Percentiles rank a stretch among this genome's conserved stretches.
Conservation (phyloP, 1,139 yeast genomes). For the Lodderomyces pseudojiufengensis region DNA sequence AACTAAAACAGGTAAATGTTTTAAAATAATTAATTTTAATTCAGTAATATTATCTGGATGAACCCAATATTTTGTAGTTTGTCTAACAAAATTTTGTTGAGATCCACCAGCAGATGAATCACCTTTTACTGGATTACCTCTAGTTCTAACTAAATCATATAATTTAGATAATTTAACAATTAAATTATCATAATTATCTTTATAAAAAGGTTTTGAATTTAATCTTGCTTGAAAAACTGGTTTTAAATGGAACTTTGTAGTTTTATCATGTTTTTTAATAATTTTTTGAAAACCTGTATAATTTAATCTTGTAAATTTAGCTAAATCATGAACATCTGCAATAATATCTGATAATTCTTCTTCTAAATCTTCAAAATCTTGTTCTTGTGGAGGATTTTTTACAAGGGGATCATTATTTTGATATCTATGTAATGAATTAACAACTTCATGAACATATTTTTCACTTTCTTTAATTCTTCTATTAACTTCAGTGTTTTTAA, state of each 20-base stretch:
- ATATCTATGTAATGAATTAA: conserved; percentile 33
- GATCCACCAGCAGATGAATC: conserved; percentile 96
- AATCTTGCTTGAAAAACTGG: conserved; percentile 92
- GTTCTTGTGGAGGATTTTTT: conserved; percentile 52
- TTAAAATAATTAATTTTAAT: conserved; percentile 82
- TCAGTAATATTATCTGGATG: conserved; percentile 99
- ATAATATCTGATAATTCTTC: conserved; percentile 89
- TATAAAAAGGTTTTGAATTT: conserved; percentile 90
- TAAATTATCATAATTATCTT: conserved; percentile 85
- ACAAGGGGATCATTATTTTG: conserved; percentile 21
- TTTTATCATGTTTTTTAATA: conserved; percentile 92
- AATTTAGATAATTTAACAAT: conserved; percentile 86
- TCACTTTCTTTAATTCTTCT: conserved; percentile 83
- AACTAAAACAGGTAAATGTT: conserved; percentile 93
- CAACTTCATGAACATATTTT: conserved; percentile 59
- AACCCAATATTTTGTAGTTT: conserved; percentile 98
- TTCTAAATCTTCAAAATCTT: conserved; percentile 86
- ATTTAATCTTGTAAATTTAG: conserved; percentile 86
- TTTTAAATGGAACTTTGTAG: conserved; percentile 74
- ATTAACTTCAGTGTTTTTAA: conserved; percentile 77
- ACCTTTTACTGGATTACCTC: conserved; percentile 92
- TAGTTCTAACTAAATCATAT: conserved; percentile 89
- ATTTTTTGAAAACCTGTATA: conserved; percentile 96
- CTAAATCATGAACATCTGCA: conserved; percentile 96
- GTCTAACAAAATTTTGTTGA: conserved; percentile 96